Evolutionary conservation across 805 yeast species (phyloP).

Genomic region (Scheffersomyces spartinae): DNA sequence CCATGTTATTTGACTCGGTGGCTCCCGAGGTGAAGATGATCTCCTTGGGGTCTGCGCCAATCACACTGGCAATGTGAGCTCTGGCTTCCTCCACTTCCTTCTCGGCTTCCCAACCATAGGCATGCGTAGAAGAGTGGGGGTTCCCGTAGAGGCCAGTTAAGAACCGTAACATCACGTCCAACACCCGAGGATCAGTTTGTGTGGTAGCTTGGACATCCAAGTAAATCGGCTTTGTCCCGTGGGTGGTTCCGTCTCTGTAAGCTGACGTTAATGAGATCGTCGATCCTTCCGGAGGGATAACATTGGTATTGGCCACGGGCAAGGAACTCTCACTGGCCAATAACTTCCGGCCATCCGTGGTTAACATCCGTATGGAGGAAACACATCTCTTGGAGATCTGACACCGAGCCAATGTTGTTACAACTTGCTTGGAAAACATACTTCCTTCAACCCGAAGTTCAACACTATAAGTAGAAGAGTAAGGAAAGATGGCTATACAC

Average conservation of each 20-base stretch:
- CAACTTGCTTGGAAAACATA: too few species aligned
- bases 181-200: conserved; percentile 93
- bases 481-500: too few species aligned
- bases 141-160: conserved; percentile 93
- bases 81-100: conserved; percentile 84
- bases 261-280: conserved; percentile 32
- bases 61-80: conserved; percentile 66
- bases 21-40: conserved; percentile 97
- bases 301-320: too few species aligned
- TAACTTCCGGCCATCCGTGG: too few species aligned
- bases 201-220: conserved; percentile 98
- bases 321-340: too few species aligned
- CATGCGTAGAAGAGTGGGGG: conserved; percentile 94
- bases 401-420: too few species aligned
- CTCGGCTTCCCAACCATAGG: conserved; percentile 99
- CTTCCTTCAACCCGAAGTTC: too few species aligned
- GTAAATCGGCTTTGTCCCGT: conserved; percentile 84
- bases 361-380: too few species aligned
- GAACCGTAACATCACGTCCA: conserved; percentile 76
- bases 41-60: conserved; percentile 92
- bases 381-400: too few species aligned
- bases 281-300: conserved; percentile 43
- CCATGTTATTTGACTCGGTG: conserved; percentile 93
- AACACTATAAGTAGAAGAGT: too few species aligned
- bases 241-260: conserved; percentile 30